Evolutionary conservation across 2,329 filamentous ascomycete genomes (phyloP), one percentile per base, ranked within the genome.

Genomic region (Ceratocystis variospora): DNA sequence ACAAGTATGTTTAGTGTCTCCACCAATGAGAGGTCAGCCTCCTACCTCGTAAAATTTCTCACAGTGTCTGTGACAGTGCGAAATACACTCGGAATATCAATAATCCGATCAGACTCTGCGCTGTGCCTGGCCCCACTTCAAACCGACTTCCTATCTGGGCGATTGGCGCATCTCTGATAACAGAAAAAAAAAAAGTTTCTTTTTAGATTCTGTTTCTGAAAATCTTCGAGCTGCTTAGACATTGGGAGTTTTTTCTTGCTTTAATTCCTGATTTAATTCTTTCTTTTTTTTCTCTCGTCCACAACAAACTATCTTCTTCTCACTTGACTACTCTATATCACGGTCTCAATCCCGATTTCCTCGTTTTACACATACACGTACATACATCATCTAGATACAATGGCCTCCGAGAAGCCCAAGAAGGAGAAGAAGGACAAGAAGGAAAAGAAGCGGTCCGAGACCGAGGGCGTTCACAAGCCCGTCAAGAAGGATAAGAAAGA

Each of bases 401-500:
- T 80, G 78, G 78, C 78, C 72, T 74, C 78, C 72, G 78, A 79
- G 72, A 76, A 77, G 73, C 76, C 76, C 70, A 77, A 79, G 65
- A 79, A 79, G 74, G 77, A 79, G 64, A 79, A 79, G 74, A 80
- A 79, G 76, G 75, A 74, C 72, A 73, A 70, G 71, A 75, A 75
- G 73, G 72, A 74, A 68, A 83, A 81, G 77, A 83, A 83, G 76
- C 80, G 83, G 68, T 83, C 83, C 79, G 83, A 81, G 79, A 76
- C 83, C 67, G 74, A 74, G 72, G 83, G 84, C 75, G 71, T 76
- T 71, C 80, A 82, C 74, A 82, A 82, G 76, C 81, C 84, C 67
- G 79, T 80, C 67, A 83, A 81, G 77, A 83, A 83, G 76, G 80
- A 83, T 64, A 83, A 83, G 79, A 83, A 81, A 79, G 71, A 76